phyloP scores from a whole-genome alignment of 2,329 filamentous ascomycete genomes.

The Paecilomyces fulvus region DNA sequence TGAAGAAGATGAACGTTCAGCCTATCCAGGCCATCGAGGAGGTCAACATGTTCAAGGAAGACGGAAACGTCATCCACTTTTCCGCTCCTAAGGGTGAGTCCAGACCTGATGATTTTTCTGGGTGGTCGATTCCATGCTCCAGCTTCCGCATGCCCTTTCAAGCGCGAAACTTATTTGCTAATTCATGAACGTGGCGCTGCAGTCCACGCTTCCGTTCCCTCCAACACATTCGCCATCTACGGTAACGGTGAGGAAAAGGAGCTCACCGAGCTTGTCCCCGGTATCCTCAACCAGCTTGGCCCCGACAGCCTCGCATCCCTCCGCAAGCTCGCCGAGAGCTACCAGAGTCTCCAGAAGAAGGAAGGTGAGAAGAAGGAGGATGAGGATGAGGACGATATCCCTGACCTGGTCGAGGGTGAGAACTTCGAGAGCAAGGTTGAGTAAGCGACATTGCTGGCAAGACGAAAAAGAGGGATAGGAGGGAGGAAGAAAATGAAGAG shows the following conservation, averaged over 20 bases:
- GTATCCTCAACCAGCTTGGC: slow-evolving; percentile 98
- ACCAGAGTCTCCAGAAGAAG: slow-evolving; percentile 97
- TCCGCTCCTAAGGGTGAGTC: slow-evolving; percentile 87
- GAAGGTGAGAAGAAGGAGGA: slow-evolving; percentile 62
- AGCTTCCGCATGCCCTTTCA: neutral
- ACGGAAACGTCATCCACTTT: slow-evolving; percentile 99
- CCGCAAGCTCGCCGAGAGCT: slow-evolving; percentile 97
- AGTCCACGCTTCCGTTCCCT: slow-evolving; percentile 95
- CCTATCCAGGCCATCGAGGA: slow-evolving; percentile 99
- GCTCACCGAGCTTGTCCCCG: slow-evolving; percentile 96
- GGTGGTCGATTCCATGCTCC: neutral
- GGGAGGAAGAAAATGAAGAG: slow-evolving; percentile 6
- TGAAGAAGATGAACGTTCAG: slow-evolving; percentile 99
- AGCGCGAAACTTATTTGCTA: neutral
- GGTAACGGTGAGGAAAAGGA: slow-evolving; percentile 99
- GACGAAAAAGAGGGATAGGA: slow-evolving; percentile 2
- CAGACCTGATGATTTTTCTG: neutral
- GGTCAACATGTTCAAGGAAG: slow-evolving; percentile 99
- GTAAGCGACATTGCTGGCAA: slow-evolving; percentile 42
- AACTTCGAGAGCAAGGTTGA: slow-evolving; percentile 98
- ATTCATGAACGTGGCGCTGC: slow-evolving; percentile 9
- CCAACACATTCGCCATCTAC: slow-evolving; percentile 99
- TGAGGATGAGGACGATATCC: slow-evolving; percentile 80
- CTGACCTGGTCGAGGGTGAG: slow-evolving; percentile 91
- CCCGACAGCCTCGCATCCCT: slow-evolving; percentile 96